phyloP scores from a whole-genome alignment of 2,329 filamentous ascomycete species.

The Lasiodiplodia citricola region DNA sequence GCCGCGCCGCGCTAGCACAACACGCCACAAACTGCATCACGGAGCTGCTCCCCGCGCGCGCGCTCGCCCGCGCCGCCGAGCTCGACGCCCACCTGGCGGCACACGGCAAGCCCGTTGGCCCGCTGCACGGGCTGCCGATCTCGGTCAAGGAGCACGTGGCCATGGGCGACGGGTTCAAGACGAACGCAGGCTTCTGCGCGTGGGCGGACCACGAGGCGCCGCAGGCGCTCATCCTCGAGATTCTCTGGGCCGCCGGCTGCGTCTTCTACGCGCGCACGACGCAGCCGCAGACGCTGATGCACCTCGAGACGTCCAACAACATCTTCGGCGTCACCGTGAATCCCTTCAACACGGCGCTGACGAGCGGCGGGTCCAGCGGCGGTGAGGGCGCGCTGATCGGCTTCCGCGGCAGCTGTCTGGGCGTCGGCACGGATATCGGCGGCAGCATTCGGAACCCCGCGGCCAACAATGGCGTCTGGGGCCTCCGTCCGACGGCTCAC shows the following conservation, averaged over 20 bases:
- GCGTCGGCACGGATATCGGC: constrained; percentile 47
- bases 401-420: constrained; percentile 57
- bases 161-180: constrained; percentile 53
- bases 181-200: constrained; percentile 56
- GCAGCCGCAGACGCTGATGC: constrained; percentile 61
- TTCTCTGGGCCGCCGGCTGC: constrained; percentile 47
- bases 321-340: constrained; percentile 60
- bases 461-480: constrained; percentile 26
- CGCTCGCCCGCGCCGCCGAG: constrained; percentile 40
- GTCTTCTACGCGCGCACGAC: constrained; percentile 61
- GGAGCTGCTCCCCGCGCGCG: constrained; percentile 46
- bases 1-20: constrained; percentile 61
- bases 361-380: constrained; percentile 59
- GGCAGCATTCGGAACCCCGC: constrained; percentile 28
- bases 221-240: constrained; percentile 33
- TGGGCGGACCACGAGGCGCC: constrained; percentile 41
- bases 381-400: constrained; percentile 63
- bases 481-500: constrained; percentile 41
- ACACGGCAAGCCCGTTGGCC: constrained; percentile 45
- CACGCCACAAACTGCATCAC: constrained; percentile 57
- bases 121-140: constrained; percentile 58
- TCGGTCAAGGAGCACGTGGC: constrained; percentile 58
- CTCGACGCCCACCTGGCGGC: constrained; percentile 38
- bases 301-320: constrained; percentile 57
- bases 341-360: constrained; percentile 58